Evolutionary conservation across 208 protist genomes (phyloP).

Genomic region (Naegleria lovaniensis): DNA sequence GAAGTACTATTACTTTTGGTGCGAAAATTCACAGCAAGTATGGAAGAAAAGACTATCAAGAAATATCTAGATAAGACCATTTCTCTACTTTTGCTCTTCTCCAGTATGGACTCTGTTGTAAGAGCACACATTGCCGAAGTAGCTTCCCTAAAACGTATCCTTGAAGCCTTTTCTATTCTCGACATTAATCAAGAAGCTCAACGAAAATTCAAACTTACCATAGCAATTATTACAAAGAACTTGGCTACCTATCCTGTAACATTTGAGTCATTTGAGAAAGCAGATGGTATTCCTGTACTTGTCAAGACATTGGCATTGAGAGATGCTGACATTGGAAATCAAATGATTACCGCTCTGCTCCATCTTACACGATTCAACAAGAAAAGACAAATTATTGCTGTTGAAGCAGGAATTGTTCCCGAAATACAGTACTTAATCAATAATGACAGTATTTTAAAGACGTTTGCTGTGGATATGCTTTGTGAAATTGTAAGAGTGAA

Average conservation of each 20-base stretch:
- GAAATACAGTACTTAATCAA: conserved; percentile 53
- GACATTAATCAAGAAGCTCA: background rate
- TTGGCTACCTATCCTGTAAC: conserved; percentile 53
- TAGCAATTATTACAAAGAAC: conserved; percentile 56
- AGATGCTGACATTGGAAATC: conserved; percentile 53
- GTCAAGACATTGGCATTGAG: conserved; percentile 37
- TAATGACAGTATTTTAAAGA: conserved; percentile 46
- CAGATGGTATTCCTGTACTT: conserved; percentile 39
- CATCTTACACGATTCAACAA: conserved; percentile 57
- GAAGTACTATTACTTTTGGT: conserved; percentile 33
- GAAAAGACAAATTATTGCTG: conserved; percentile 56
- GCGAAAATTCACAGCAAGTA: background rate
- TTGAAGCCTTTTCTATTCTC: background rate
- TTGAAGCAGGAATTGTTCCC: conserved; percentile 54
- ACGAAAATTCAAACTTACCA: conserved; percentile 13
- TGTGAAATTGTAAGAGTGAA: background rate
- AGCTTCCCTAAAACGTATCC: background rate
- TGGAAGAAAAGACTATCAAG: background rate
- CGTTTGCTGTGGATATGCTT: conserved; percentile 40
- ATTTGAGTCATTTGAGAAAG: conserved; percentile 46
- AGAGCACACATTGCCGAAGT: conserved; percentile 26
- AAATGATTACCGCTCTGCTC: conserved; percentile 56
- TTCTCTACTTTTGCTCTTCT: conserved; percentile 33
- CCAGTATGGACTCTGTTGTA: conserved; percentile 26
- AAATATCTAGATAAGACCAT: conserved; percentile 31